A percentile compares a stretch with the other conserved stretches of the same genome.
Evolutionary conservation across 495 filamentous ascomycete genomes (phyloP).

Genomic region (Aspergillus egyptiacus): DNA sequence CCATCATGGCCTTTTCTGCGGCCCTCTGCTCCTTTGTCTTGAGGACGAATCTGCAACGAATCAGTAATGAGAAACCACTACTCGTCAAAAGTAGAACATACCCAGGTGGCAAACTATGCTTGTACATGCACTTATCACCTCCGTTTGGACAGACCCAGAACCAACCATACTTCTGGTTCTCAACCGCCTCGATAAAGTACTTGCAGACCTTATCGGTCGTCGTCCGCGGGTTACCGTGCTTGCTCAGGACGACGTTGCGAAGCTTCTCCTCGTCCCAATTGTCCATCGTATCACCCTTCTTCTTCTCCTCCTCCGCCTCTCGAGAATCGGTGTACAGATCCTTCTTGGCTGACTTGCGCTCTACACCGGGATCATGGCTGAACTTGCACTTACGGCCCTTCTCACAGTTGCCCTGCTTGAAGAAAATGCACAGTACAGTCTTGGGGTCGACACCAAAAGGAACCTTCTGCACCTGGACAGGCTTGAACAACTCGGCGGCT

Average conservation of each 20-base stretch:
- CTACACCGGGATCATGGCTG: constrained; percentile 80
- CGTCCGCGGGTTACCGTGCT: constrained; percentile 94
- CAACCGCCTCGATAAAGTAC: constrained; percentile 95
- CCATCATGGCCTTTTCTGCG: constrained; percentile 93
- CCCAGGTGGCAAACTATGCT: constrained; percentile 90
- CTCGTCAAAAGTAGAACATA: constrained; percentile 38
- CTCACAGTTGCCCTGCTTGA: constrained; percentile 93
- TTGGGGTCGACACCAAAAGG: constrained; percentile 97
- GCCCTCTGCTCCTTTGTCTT: constrained; percentile 97
- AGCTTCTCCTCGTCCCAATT: constrained; percentile 98
- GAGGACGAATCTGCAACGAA: constrained; percentile 67
- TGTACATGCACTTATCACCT: constrained; percentile 97
- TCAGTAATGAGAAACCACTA: too few species aligned
- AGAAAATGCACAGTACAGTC: constrained; percentile 94
- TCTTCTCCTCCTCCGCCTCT: constrained; percentile 66
- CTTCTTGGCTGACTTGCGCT: constrained; percentile 88
- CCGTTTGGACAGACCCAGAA: constrained; percentile 98
- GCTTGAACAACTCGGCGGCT: constrained; percentile 82
- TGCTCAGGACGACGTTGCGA: constrained; percentile 80
- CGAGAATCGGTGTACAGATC: constrained; percentile 85
- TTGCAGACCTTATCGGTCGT: constrained; percentile 99
- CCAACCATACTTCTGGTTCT: constrained; percentile 98
- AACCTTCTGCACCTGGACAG: constrained; percentile 91
- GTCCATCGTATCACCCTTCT: constrained; percentile 88
- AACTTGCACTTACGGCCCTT: constrained; percentile 99